A percentile compares a stretch with the other conserved stretches of the same genome.
Conservation (phyloP, 164 flowering plant genomes). For the grape (Vitis vinifera) region DNA sequence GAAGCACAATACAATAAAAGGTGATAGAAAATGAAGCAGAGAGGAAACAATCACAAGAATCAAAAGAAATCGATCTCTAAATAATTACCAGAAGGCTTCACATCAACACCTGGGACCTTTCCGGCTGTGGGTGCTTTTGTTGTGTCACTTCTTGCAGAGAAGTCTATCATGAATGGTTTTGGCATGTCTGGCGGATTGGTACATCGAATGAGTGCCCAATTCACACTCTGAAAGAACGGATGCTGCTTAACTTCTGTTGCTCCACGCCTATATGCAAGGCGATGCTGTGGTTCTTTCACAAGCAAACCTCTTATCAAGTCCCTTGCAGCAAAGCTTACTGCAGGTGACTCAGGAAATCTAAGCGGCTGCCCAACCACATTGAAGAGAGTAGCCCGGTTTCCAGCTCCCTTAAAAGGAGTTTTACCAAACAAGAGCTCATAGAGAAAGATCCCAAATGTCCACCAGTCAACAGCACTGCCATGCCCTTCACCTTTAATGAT, state of each 20-base stretch:
- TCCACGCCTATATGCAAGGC: slow-evolving; percentile 87
- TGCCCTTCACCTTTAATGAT: slow-evolving; percentile 94
- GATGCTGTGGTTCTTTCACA: slow-evolving; percentile 88
- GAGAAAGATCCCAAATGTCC: slow-evolving; percentile 92
- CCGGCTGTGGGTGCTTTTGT: slow-evolving; percentile 23
- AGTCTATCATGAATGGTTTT: slow-evolving; percentile 34
- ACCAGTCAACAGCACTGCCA: slow-evolving; percentile 98
- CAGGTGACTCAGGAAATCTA: slow-evolving; percentile 79
- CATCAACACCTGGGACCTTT: slow-evolving; percentile 50
- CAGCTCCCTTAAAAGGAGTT: slow-evolving; percentile 89
- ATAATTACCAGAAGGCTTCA: slow-evolving; percentile 81
- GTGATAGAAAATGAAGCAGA: slow-evolving; percentile 8
- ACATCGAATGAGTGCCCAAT: slow-evolving; percentile 93
- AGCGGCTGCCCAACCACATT: slow-evolving; percentile 90
- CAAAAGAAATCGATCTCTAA: slow-evolving; percentile 84
- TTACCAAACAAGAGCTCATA: slow-evolving; percentile 85
- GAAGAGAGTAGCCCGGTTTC: slow-evolving; percentile 76
- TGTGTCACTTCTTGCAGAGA: slow-evolving; percentile 15
- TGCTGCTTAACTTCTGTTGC: slow-evolving; percentile 91
- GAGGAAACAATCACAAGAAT: slow-evolving; percentile 20
- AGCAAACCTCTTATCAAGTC: slow-evolving; percentile 87
- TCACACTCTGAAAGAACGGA: slow-evolving; percentile 82
- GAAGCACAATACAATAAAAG: slow-evolving; percentile 18
- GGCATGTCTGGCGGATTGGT: slow-evolving; percentile 88
- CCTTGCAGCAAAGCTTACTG: slow-evolving; percentile 84